Evolutionary conservation across 345 rosid species (phyloP).

Genomic region (Pugionium dolabratum): DNA sequence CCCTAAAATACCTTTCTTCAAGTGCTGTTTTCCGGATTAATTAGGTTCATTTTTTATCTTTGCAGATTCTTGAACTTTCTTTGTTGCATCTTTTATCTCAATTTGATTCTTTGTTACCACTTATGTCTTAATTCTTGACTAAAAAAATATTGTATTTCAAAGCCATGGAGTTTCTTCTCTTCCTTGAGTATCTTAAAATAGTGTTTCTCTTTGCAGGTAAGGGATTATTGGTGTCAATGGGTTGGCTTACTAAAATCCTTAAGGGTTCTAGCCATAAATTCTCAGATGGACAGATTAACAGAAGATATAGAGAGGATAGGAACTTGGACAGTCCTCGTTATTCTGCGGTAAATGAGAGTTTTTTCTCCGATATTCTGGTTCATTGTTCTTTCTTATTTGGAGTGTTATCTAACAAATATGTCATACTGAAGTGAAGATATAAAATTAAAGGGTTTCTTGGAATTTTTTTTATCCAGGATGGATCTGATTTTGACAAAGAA

Average conservation of each 20-base stretch:
- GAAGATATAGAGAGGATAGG: slow-evolving; percentile 51
- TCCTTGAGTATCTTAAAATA: slow-evolving; percentile 23
- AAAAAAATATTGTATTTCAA: neutral
- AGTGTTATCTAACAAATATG: slow-evolving; percentile 10
- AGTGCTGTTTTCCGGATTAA: slow-evolving; percentile 13
- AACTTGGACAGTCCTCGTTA: slow-evolving; percentile 56
- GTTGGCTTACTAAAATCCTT: slow-evolving; percentile 79
- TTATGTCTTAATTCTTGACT: slow-evolving; percentile 19
- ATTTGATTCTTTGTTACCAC: slow-evolving; percentile 31
- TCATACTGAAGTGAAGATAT: slow-evolving; percentile 6
- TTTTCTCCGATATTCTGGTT: neutral
- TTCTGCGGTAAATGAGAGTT: slow-evolving; percentile 54
- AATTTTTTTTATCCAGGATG: slow-evolving; percentile 55
- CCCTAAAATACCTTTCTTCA: slow-evolving; percentile 36
- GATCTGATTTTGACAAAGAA: slow-evolving; percentile 72
- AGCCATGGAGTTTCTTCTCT: slow-evolving; percentile 25
- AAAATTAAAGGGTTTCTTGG: neutral
- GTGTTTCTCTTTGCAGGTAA: slow-evolving; percentile 43
- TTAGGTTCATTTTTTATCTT: slow-evolving; percentile 22
- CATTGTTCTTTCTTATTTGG: neutral
- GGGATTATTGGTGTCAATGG: slow-evolving; percentile 54
- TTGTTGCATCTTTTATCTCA: slow-evolving; percentile 10
- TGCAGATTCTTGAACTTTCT: slow-evolving; percentile 26
- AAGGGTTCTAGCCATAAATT: slow-evolving; percentile 61
- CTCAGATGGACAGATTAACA: slow-evolving; percentile 50